These are phyloP conservation scores for Triticum monococcum DNA, from an alignment of 176 grass and related monocot genomes.

Conservation along the genomic window DNA sequence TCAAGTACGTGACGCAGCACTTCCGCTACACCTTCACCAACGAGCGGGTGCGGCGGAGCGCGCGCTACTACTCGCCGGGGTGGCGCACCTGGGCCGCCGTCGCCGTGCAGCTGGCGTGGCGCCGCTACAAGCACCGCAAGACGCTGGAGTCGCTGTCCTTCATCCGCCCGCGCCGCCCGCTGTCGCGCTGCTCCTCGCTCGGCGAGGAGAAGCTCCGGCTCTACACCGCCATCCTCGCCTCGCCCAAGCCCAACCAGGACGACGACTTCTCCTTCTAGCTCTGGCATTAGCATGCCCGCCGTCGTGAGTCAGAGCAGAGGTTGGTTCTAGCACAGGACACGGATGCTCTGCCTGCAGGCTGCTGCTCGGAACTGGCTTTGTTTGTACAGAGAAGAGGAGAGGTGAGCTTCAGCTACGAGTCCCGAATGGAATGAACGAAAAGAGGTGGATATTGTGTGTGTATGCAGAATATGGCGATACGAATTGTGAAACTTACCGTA, in stretches of 20 bases:
- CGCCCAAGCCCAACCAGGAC: conserved; percentile 83
- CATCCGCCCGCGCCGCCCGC: conserved; percentile 60
- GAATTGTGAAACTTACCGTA: too few species aligned
- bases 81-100: conserved; percentile 94
- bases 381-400: too few species aligned
- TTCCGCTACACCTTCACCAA: conserved; percentile 90
- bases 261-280: conserved; percentile 43
- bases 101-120: conserved; percentile 81
- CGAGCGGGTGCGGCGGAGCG: conserved; percentile 76
- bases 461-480: too few species aligned
- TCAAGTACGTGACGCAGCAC: conserved; percentile 95
- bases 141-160: conserved; percentile 71
- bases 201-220: conserved; percentile 84
- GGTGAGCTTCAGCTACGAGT: too few species aligned
- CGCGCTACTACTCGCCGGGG: conserved; percentile 83
- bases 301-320: too few species aligned
- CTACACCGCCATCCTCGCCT: conserved; percentile 77
- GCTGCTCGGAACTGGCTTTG: too few species aligned
- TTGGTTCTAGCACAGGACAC: neutral
- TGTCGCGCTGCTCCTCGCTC: conserved; percentile 67
- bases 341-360: too few species aligned
- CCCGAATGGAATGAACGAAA: too few species aligned
- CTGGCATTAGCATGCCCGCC: too few species aligned
- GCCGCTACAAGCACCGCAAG: conserved; percentile 72
- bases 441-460: too few species aligned